Percentiles rank a stretch among this genome's conserved stretches.
phyloP scores from a whole-genome alignment of 2,329 filamentous ascomycete genomes.

The Orbilia ellipsospora region DNA sequence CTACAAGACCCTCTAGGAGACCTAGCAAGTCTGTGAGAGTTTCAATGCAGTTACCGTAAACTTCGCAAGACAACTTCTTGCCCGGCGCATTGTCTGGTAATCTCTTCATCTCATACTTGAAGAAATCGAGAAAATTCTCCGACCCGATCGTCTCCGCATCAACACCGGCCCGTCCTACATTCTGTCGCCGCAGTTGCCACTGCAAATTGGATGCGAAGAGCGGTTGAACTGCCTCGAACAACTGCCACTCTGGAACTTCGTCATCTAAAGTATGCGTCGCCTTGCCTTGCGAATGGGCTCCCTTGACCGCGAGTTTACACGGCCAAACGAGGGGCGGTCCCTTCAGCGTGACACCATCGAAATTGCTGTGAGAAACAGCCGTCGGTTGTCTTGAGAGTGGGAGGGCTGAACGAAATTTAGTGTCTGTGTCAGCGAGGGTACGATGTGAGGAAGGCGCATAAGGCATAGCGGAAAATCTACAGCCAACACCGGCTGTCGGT shows the following conservation, averaged over 20 bases:
- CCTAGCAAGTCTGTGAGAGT: conserved; percentile 18
- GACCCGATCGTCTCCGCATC: conserved; percentile 5
- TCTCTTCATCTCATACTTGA: conserved; percentile 20
- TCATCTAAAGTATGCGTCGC: conserved; percentile 15
- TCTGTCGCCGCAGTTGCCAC: conserved; percentile 5
- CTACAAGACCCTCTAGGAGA: conserved; percentile 12
- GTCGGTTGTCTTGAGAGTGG: neutral
- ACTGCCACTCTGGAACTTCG: conserved; percentile 20
- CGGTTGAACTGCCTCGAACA: conserved; percentile 19
- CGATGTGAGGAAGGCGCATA: neutral
- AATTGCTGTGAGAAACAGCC: neutral
- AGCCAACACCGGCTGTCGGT: neutral
- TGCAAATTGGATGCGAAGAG: conserved; percentile 9
- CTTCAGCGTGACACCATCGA: neutral
- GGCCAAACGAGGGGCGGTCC: neutral
- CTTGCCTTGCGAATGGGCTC: neutral
- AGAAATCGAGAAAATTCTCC: conserved; percentile 22
- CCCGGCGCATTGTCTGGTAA: conserved; percentile 18
- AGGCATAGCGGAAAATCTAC: conserved; percentile 2
- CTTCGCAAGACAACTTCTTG: conserved; percentile 22
- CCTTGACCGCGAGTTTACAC: neutral
- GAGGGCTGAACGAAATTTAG: neutral
- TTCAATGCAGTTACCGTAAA: conserved; percentile 21
- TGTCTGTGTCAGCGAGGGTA: neutral
- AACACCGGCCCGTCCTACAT: neutral